Conservation (phyloP, 768 basidiomycete genomes). For the Mycena albidolilacea region DNA sequence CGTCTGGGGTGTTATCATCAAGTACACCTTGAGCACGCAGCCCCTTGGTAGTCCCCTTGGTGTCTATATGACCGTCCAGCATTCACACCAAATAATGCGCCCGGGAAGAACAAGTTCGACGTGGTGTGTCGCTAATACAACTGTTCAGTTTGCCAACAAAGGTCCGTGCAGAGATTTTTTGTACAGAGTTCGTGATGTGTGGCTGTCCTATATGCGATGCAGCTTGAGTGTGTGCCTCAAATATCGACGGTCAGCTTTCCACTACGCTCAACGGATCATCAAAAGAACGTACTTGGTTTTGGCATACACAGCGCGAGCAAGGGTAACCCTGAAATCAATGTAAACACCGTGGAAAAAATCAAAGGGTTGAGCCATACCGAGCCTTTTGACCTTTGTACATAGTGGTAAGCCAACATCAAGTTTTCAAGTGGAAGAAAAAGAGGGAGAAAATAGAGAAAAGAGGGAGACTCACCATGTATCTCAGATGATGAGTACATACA, state of each 20-base stretch:
- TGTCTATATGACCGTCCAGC: conserved; percentile 86
- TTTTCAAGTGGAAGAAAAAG: no score
- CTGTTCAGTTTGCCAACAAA: conserved; percentile 76
- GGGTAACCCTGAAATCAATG: conserved; percentile 68
- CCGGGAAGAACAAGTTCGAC: conserved; percentile 86
- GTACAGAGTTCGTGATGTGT: conserved; percentile 74
- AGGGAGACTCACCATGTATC: no score
- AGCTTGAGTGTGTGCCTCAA: background rate
- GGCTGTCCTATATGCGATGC: conserved; percentile 66
- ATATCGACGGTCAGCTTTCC: background rate
- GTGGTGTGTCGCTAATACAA: conserved; percentile 86
- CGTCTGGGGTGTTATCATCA: conserved; percentile 69
- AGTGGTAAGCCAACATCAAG: background rate
- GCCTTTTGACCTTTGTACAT: conserved; percentile 73
- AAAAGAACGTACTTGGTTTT: conserved; percentile 78
- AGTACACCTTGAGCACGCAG: conserved; percentile 73
- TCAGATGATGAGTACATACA: no score
- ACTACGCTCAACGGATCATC: conserved; percentile 83
- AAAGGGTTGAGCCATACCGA: conserved; percentile 55
- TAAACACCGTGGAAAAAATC: background rate
- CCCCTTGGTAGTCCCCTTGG: conserved; percentile 78
- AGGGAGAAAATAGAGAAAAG: no score
- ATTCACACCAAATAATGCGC: conserved; percentile 83
- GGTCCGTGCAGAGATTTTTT: conserved; percentile 78
- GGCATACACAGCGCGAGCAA: conserved; percentile 88